A percentile compares a stretch with the other conserved stretches of the same genome.
Conservation (phyloP, 2,329 filamentous ascomycete genomes). For the Monosporascus cannonballus region DNA sequence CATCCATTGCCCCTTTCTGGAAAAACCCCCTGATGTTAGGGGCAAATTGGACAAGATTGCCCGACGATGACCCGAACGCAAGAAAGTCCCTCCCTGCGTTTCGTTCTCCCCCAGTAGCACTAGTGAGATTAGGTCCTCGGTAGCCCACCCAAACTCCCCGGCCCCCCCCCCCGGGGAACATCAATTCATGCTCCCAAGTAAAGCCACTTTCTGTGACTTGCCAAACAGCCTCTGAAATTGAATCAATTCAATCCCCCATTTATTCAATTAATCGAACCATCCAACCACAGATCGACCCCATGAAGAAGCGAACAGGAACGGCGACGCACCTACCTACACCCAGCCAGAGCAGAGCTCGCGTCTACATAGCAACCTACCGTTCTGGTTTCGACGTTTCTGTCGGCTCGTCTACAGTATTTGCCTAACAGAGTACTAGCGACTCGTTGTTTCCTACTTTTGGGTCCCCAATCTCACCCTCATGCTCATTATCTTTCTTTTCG, state of each 20-base stretch:
- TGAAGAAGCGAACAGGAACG: background rate
- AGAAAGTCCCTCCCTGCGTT: background rate
- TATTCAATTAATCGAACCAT: conserved; percentile 17
- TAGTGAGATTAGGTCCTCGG: conserved; percentile 34
- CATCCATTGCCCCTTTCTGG: conserved; percentile 8
- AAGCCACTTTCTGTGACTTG: background rate
- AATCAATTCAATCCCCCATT: conserved; percentile 8
- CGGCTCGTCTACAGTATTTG: too few relatives aligned
- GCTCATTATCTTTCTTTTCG: background rate
- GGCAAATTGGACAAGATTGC: conserved; percentile 18
- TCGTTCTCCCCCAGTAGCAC: conserved; percentile 20
- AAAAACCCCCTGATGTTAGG: conserved; percentile 12
- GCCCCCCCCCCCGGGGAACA: conserved; percentile 15
- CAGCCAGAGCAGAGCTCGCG: too few relatives aligned
- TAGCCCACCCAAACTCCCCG: conserved; percentile 14
- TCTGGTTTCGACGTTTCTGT: too few relatives aligned
- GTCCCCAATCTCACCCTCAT: background rate
- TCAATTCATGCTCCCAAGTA: conserved; percentile 20
- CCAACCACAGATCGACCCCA: conserved; percentile 12
- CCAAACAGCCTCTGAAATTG: conserved; percentile 12
- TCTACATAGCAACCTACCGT: too few relatives aligned
- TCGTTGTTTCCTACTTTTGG: too few relatives aligned
- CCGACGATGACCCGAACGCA: conserved; percentile 8
- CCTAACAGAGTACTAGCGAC: too few relatives aligned
- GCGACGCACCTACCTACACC: background rate